Evolutionary conservation across 169 alveolate genomes (phyloP).

Genomic region (Plasmodium adleri): DNA sequence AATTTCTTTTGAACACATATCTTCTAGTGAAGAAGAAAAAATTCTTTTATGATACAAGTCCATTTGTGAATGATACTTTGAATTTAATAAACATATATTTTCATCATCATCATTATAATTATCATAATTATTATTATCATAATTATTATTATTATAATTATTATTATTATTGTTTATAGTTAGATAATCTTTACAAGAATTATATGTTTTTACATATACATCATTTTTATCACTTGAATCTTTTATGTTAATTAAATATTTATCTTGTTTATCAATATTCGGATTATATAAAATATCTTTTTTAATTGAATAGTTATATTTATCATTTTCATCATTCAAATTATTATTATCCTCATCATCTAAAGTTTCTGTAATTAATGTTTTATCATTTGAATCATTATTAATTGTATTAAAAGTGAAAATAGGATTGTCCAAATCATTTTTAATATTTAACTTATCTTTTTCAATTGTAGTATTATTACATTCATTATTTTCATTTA

Average conservation of each 20-base stretch:
- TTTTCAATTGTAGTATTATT: not conserved
- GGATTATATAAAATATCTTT: not conserved
- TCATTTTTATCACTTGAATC: conserved; percentile 19
- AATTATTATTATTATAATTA: too few relatives aligned
- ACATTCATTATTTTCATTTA: conserved; percentile 3
- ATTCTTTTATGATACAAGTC: not conserved
- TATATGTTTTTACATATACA: not conserved
- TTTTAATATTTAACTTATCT: not conserved
- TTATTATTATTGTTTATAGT: not conserved
- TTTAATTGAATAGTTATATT: conserved; percentile 1
- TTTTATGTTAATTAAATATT: conserved; percentile 19
- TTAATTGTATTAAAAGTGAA: conserved; percentile 10
- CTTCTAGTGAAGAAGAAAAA: not conserved
- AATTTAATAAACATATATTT: not conserved
- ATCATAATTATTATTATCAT: too few relatives aligned
- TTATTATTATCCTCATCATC: not conserved
- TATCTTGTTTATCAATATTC: not conserved
- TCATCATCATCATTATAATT: not conserved
- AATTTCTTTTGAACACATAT: not conserved
- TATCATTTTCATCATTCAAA: not conserved
- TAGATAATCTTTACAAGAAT: not conserved
- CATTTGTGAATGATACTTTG: not conserved
- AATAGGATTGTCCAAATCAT: not conserved
- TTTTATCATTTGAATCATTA: conserved; percentile 4
- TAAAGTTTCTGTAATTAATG: conserved; percentile 3